Evolutionary conservation across 139 green algal species (phyloP).

Genomic region (Picochlorum sp.): DNA sequence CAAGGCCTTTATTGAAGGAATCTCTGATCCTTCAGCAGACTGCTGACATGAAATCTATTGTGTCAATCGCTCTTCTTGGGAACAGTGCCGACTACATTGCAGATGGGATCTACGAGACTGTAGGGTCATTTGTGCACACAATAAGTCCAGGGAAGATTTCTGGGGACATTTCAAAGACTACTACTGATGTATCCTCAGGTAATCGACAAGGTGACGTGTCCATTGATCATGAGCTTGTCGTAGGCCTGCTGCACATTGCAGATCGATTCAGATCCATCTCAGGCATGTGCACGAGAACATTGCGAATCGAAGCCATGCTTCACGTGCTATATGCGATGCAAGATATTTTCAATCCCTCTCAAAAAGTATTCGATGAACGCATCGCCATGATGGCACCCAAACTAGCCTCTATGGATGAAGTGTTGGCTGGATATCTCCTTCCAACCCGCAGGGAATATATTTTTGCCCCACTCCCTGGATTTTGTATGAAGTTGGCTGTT

Average conservation of each 20-base stretch:
- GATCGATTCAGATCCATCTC: conserved; percentile 53
- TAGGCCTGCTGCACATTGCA: conserved; percentile 31
- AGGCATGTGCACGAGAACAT: conserved; percentile 36
- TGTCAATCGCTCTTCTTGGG: conserved; percentile 33
- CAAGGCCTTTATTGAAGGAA: conserved; percentile 4
- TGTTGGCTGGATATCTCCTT: conserved; percentile 37
- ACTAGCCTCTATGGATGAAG: conserved; percentile 37
- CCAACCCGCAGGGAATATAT: conserved; percentile 39
- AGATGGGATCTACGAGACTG: conserved; percentile 32
- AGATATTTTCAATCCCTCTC: not conserved
- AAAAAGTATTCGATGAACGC: conserved; percentile 3
- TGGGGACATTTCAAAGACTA: not conserved
- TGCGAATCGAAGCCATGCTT: conserved; percentile 60
- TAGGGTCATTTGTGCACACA: not conserved
- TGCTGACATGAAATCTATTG: conserved; percentile 11
- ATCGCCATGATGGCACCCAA: conserved; percentile 9
- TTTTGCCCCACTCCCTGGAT: conserved; percentile 37
- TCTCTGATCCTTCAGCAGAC: conserved; percentile 19
- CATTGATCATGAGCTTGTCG: conserved; percentile 2
- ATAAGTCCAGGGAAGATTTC: not conserved
- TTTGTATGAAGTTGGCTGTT: conserved; percentile 37
- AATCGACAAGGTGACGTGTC: conserved; percentile 11
- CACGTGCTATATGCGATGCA: conserved; percentile 37
- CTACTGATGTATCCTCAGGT: not conserved
- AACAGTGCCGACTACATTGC: conserved; percentile 47